Evolutionary conservation across 371 early-diverging fungal genomes (phyloP).

Genomic region (Blastocladiella emersonii): DNA sequence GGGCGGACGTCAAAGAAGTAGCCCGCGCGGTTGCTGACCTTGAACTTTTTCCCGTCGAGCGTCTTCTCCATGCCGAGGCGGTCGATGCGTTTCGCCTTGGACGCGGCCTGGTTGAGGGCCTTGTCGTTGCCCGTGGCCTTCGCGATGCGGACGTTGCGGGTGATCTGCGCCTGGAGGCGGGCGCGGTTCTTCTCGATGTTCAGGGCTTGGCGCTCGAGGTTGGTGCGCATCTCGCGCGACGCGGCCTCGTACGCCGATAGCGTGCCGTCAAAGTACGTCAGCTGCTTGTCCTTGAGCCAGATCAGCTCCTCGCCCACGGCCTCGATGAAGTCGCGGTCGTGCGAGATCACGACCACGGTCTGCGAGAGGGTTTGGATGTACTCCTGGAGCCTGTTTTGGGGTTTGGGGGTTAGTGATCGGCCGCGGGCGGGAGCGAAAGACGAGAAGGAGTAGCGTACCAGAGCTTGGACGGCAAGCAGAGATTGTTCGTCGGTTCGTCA

Average conservation of each 20-base stretch:
- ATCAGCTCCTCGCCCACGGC: slow-evolving; percentile 54
- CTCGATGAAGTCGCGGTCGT: slow-evolving; percentile 64
- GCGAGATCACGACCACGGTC: slow-evolving; percentile 60
- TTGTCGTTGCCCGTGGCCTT: slow-evolving; percentile 62
- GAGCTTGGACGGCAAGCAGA: slow-evolving; percentile 61
- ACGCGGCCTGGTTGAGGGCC: slow-evolving; percentile 48
- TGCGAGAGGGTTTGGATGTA: slow-evolving; percentile 37
- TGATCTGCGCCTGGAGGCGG: slow-evolving; percentile 43
- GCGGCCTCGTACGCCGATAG: slow-evolving; percentile 52
- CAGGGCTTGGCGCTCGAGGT: slow-evolving; percentile 33
- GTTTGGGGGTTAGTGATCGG: too few relatives aligned
- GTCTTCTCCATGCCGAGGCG: slow-evolving; percentile 46
- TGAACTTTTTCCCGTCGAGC: slow-evolving; percentile 49
- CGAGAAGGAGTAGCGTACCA: slow-evolving; percentile 27
- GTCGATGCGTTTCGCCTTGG: slow-evolving; percentile 52
- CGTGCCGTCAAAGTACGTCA: slow-evolving; percentile 58
- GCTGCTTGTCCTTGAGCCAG: slow-evolving; percentile 39
- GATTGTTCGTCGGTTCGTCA: slow-evolving; percentile 77
- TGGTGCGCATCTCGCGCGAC: slow-evolving; percentile 40
- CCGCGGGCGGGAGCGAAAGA: not conserved
- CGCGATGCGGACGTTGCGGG: slow-evolving; percentile 48
- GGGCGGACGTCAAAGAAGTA: slow-evolving; percentile 29
- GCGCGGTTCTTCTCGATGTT: slow-evolving; percentile 39
- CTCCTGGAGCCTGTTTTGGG: slow-evolving; percentile 26
- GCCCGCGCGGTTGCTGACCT: slow-evolving; percentile 45